phyloP scores from a whole-genome alignment of 2,329 filamentous ascomycete genomes.

The Aspergillus sp. region DNA sequence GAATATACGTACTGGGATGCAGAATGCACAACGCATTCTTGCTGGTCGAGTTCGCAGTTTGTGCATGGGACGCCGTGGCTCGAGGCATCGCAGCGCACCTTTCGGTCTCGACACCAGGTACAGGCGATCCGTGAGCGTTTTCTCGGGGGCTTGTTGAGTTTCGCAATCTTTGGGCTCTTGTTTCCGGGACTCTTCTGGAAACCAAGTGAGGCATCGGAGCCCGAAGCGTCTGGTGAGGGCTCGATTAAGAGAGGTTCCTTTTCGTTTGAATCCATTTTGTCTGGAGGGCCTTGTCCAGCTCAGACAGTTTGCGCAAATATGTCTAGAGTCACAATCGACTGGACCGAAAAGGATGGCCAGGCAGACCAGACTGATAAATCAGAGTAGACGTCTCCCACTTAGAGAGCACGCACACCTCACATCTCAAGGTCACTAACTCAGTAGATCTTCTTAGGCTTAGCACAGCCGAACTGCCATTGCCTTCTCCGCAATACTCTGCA shows the following conservation, averaged over 20 bases:
- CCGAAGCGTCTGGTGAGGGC: not conserved
- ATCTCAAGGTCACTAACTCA: not conserved
- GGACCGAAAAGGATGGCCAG: not conserved
- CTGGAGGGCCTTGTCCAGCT: not conserved
- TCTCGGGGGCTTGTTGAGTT: not conserved
- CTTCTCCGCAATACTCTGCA: not conserved
- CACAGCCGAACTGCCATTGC: not conserved
- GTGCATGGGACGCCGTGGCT: conserved; percentile 11
- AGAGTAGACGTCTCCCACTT: not conserved
- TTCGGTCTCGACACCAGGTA: conserved; percentile 14
- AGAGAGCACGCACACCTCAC: not conserved
- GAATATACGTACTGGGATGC: not conserved
- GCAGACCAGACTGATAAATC: not conserved
- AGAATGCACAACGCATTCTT: conserved; percentile 9
- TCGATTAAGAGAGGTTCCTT: not conserved
- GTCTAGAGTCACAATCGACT: not conserved
- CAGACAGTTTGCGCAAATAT: not conserved
- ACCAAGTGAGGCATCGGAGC: not conserved
- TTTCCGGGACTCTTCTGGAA: not conserved
- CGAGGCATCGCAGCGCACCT: conserved; percentile 15
- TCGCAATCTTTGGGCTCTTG: not conserved
- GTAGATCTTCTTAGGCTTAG: not conserved
- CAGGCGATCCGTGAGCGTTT: conserved; percentile 11
- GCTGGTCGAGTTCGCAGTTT: conserved; percentile 15
- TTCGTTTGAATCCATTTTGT: not conserved